These are phyloP conservation scores for Neurospora sublineolata DNA, from an alignment of 495 filamentous ascomycete species.

Conservation along the genomic window DNA sequence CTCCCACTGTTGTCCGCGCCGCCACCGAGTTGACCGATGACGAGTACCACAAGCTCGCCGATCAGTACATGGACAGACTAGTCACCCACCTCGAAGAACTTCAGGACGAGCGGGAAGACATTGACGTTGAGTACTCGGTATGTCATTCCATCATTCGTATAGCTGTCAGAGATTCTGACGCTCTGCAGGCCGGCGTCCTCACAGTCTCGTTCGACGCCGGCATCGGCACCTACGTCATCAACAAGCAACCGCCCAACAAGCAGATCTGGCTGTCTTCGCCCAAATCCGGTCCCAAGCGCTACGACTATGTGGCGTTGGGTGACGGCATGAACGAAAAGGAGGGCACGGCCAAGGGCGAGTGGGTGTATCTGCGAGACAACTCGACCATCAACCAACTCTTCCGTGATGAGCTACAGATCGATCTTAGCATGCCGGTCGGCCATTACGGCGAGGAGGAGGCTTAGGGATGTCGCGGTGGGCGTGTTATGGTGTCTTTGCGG, in stretches of 20 bases:
- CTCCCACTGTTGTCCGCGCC: constrained; percentile 10
- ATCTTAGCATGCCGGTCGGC: constrained; percentile 18
- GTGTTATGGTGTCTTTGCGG: background rate
- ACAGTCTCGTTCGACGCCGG: constrained; percentile 50
- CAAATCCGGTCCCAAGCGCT: constrained; percentile 82
- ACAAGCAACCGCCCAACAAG: constrained; percentile 95
- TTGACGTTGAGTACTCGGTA: constrained; percentile 56
- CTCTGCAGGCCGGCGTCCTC: constrained; percentile 65
- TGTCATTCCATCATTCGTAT: constrained; percentile 19
- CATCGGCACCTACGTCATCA: constrained; percentile 75
- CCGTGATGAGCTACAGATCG: constrained; percentile 54
- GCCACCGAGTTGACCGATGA: constrained; percentile 24
- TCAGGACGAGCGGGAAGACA: constrained; percentile 46
- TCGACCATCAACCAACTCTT: constrained; percentile 61
- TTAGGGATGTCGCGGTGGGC: background rate
- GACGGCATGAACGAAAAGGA: constrained; percentile 67
- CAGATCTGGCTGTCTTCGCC: constrained; percentile 97
- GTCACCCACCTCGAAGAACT: constrained; percentile 54
- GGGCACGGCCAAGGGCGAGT: constrained; percentile 54
- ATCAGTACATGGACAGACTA: constrained; percentile 46
- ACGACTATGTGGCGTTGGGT: constrained; percentile 65
- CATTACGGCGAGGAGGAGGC: background rate
- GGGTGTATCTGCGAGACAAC: constrained; percentile 80
- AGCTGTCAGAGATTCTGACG: constrained; percentile 2
- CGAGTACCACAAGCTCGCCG: constrained; percentile 38